phyloP scores from a whole-genome alignment of 176 grass and related monocot species.

The Carex myosuroides region DNA sequence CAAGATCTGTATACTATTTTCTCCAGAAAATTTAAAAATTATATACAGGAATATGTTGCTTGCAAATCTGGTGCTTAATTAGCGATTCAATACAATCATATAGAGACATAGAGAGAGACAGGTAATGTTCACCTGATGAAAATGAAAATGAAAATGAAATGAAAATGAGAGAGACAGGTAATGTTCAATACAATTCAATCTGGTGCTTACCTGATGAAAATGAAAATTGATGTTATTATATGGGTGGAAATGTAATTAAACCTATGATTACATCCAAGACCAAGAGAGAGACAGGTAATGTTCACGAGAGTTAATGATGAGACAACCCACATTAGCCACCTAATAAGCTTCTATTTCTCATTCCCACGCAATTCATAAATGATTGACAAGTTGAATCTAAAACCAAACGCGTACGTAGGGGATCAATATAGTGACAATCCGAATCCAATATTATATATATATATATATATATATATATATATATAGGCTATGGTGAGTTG shows the following conservation, averaged over 20 bases:
- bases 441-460: not conserved
- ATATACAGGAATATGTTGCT: not conserved
- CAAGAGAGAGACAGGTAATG: not conserved
- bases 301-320: not conserved
- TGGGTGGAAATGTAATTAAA: not conserved
- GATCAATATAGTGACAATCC: not conserved
- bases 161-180: too few relatives aligned
- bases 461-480: not conserved
- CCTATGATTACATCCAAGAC: not conserved
- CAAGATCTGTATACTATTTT: conserved; percentile 7
- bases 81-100: not conserved
- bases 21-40: not conserved
- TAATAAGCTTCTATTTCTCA: not conserved
- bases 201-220: too few relatives aligned
- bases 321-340: not conserved
- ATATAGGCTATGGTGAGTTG: too few relatives aligned
- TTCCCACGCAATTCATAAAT: not conserved
- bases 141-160: too few relatives aligned
- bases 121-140: too few relatives aligned
- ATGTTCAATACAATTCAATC: too few relatives aligned
- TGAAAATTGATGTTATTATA: not conserved
- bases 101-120: not conserved
- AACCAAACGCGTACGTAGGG: not conserved
- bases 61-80: conserved; percentile 16
- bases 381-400: not conserved